Evolutionary conservation across 2,329 filamentous ascomycete species (phyloP), one percentile per base, ranked within the genome.

Genomic region (Penicillium sclerotigenum): DNA sequence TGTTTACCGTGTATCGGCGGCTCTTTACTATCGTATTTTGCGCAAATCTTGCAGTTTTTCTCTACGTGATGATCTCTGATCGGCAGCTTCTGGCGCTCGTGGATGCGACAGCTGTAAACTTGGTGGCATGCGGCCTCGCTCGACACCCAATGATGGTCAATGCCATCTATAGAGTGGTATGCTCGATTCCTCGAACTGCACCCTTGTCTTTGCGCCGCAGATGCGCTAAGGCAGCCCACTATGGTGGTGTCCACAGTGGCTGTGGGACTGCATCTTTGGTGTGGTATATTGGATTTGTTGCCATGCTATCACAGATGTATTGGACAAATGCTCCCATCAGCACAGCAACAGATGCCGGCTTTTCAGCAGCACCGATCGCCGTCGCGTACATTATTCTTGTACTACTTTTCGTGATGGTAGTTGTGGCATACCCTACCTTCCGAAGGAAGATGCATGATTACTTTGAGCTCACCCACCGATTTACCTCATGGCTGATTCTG

Each of bases 391-490:
- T 85, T 28, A 78, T 89, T 33, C 75, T 83, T 43, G 68, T 74
- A 2, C 77, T 89, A 38, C 78, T 89, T 59, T 65, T 83, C 53
- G 66, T 76, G 31, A 87, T 91, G 66, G 77, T 89, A 46, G 73
- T 77, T 38, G 81, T 85, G 41, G 86, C 88, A 4, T 81, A 87
- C 68, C 88, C 89, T 1, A 68, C 71, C 2, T 77, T 91, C 62
- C 84, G 89, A 29, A 76, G 79, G 59, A 80, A 76, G 40, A 78
- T 80, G 61, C 88, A 91, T 74, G 82, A 91, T 71, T 71, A 80
- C 47, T 91, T 90, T 67, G 88, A 91, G 72, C 73, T 82, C 38
- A 81, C 82, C 28, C 88, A 91, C 71, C 86, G 88, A 33, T 90
- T 88, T 70, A 80, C 81, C 3, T 87, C 87, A 13, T 91, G 88